Evolutionary conservation across 2,329 filamentous ascomycete genomes (phyloP).

Genomic region (Sclerotinia minor): DNA sequence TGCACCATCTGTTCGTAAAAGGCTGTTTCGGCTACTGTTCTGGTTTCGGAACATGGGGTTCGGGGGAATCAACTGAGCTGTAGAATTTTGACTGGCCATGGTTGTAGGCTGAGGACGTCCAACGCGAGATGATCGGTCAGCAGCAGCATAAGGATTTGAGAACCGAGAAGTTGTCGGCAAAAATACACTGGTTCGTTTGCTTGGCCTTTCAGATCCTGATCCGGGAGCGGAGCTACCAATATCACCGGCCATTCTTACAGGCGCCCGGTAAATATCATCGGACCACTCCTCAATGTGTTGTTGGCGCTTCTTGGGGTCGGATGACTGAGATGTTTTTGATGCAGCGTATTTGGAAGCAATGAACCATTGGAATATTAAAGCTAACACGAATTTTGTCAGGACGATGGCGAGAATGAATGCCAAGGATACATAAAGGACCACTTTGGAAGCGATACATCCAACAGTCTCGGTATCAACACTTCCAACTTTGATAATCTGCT

Average conservation of each 20-base stretch:
- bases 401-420: constrained; percentile 92
- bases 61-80: constrained; percentile 69
- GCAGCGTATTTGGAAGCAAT: constrained; percentile 83
- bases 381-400: constrained; percentile 79
- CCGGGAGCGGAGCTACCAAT: constrained; percentile 68
- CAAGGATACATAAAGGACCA: constrained; percentile 91
- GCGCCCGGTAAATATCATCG: constrained; percentile 93
- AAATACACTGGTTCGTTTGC: constrained; percentile 81
- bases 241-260: constrained; percentile 76
- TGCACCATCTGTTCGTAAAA: constrained; percentile 59
- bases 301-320: constrained; percentile 79
- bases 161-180: constrained; percentile 93
- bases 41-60: constrained; percentile 69
- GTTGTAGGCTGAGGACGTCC: constrained; percentile 70
- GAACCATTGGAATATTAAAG: constrained; percentile 95
- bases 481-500: constrained; percentile 93
- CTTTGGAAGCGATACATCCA: constrained; percentile 95
- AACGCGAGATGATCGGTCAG: constrained; percentile 58
- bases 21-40: constrained; percentile 64
- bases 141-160: constrained; percentile 76
- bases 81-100: constrained; percentile 85
- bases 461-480: constrained; percentile 94
- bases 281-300: constrained; percentile 97
- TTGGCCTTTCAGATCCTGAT: constrained; percentile 64
- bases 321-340: constrained; percentile 77